These are phyloP conservation scores for Aureobasidium subglaciale DNA, from an alignment of 2,329 filamentous ascomycete genomes.

Conservation along the genomic window DNA sequence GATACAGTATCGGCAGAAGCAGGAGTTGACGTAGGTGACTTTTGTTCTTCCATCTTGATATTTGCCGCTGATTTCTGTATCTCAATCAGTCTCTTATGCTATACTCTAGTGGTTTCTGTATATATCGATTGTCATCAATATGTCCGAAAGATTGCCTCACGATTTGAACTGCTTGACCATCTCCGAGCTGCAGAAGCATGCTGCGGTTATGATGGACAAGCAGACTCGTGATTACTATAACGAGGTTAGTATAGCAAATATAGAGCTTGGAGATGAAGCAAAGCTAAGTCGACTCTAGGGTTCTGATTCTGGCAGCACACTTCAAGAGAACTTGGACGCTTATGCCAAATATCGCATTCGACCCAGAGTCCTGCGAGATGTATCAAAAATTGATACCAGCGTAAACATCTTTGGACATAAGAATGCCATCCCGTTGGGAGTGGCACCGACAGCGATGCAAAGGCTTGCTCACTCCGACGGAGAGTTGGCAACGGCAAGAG, in stretches of 20 bases:
- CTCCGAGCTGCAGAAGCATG: constrained; percentile 33
- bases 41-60: not conserved
- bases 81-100: too few relatives aligned
- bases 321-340: constrained; percentile 45
- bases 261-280: too few relatives aligned
- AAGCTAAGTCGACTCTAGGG: constrained; percentile 17
- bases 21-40: constrained; percentile 9
- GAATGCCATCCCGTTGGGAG: constrained; percentile 45
- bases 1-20: not conserved
- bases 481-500: constrained; percentile 44
- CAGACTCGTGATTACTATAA: constrained; percentile 35
- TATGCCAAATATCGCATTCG: constrained; percentile 42
- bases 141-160: constrained; percentile 16
- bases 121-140: not conserved
- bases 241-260: constrained; percentile 18
- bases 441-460: constrained; percentile 49
- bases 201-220: constrained; percentile 33
- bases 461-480: constrained; percentile 47
- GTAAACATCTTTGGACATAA: constrained; percentile 40
- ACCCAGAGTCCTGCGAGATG: constrained; percentile 34
- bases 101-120: too few relatives aligned
- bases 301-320: constrained; percentile 30
- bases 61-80: not conserved
- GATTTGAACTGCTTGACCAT: constrained; percentile 40
- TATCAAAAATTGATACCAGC: constrained; percentile 34